Conservation (phyloP, 129 eudicot species). For the Apium graveolens region DNA sequence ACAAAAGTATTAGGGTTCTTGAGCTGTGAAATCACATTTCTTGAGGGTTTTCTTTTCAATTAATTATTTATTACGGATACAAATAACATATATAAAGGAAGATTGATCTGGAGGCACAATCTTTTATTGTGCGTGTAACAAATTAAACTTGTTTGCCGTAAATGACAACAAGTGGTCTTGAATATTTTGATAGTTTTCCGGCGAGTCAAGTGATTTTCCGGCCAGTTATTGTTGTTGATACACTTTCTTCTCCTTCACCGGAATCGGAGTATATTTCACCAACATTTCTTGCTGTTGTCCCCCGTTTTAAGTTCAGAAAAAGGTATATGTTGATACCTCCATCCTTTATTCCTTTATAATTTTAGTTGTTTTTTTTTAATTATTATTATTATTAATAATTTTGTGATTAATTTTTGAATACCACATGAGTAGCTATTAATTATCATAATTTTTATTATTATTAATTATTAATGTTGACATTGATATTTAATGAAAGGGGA, state of each 20-base stretch:
- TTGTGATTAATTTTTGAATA: background rate
- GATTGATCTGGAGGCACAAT: background rate
- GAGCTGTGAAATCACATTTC: background rate
- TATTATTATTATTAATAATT: background rate
- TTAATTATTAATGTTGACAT: too few relatives aligned
- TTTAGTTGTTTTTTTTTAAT: too few relatives aligned
- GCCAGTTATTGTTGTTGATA: constrained; percentile 18
- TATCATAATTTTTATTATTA: too few relatives aligned
- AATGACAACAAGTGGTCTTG: constrained; percentile 59
- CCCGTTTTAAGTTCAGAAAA: constrained; percentile 30
- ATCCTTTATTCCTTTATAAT: too few relatives aligned
- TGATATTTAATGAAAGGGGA: too few relatives aligned
- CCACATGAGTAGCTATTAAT: background rate
- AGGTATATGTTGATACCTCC: constrained; percentile 26
- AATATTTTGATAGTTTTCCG: constrained; percentile 21
- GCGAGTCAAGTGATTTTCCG: constrained; percentile 32
- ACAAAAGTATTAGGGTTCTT: background rate
- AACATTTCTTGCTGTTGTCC: constrained; percentile 10
- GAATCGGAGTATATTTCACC: constrained; percentile 22
- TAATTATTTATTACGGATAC: background rate
- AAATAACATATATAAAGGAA: background rate
- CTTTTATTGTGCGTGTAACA: background rate
- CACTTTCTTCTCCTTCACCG: constrained; percentile 49
- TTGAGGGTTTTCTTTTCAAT: background rate
- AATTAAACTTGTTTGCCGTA: constrained; percentile 25